Percentiles rank a stretch among this genome's conserved stretches.
These are phyloP conservation scores for Pseudognaphalium luteoalbum DNA, from an alignment of 129 eudicot species.

Conservation along the genomic window DNA sequence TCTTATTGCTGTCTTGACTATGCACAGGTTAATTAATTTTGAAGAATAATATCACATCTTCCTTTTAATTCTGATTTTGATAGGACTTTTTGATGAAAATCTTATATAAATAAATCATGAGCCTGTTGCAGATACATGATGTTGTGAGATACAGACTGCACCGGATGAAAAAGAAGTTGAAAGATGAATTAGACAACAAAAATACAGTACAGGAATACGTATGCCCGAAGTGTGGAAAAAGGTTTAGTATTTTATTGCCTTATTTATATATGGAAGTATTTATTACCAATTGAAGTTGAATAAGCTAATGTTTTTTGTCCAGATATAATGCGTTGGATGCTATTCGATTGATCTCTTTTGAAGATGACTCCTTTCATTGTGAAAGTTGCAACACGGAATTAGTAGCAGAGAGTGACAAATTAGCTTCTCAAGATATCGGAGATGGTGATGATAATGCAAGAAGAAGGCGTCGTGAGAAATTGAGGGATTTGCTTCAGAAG, in stretches of 20 bases:
- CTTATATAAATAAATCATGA: background rate
- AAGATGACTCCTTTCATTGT: slow-evolving; percentile 79
- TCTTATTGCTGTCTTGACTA: slow-evolving; percentile 93
- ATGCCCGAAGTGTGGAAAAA: slow-evolving; percentile 74
- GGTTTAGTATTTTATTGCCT: slow-evolving; percentile 20
- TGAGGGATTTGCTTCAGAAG: slow-evolving; percentile 71
- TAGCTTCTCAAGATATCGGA: slow-evolving; percentile 78
- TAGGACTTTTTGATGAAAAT: background rate
- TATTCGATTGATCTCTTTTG: slow-evolving; percentile 54
- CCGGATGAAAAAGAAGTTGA: slow-evolving; percentile 79
- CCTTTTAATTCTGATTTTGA: slow-evolving; percentile 1
- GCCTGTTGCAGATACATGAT: slow-evolving; percentile 77
- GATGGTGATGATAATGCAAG: slow-evolving; percentile 97
- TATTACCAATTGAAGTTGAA: slow-evolving; percentile 11
- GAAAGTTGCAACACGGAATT: slow-evolving; percentile 86
- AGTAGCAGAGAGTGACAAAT: slow-evolving; percentile 88
- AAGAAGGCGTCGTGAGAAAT: slow-evolving; percentile 71
- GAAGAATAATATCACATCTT: background rate
- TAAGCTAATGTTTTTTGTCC: slow-evolving; percentile 18
- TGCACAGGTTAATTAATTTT: slow-evolving; percentile 69
- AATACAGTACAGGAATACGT: slow-evolving; percentile 88
- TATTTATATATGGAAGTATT: background rate
- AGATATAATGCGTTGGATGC: slow-evolving; percentile 99
- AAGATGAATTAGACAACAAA: slow-evolving; percentile 82
- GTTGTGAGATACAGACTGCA: slow-evolving; percentile 96